Conservation (phyloP, 352 stramenopile species). For the Phytophthora boehmeriae region DNA sequence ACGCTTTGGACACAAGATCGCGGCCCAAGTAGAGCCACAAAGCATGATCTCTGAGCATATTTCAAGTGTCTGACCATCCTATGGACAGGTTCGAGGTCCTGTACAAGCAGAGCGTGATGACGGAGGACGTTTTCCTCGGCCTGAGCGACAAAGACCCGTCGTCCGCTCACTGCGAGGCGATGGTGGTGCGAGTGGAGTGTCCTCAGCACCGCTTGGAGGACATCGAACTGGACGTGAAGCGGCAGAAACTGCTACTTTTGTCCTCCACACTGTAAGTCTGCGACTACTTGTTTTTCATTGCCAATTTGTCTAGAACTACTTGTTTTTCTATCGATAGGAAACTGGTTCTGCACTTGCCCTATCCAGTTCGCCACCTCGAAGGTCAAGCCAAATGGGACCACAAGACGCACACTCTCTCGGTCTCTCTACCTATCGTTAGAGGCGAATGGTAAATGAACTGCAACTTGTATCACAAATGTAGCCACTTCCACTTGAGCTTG, state of each 20-base stretch:
- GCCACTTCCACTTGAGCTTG: neutral
- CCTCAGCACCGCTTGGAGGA: slow-evolving; percentile 67
- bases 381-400: slow-evolving; percentile 78
- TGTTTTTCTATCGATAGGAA: slow-evolving; percentile 42
- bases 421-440: slow-evolving; percentile 78
- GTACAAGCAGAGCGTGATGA: slow-evolving; percentile 89
- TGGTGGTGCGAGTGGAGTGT: slow-evolving; percentile 79
- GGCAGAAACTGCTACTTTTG: slow-evolving; percentile 74
- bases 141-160: slow-evolving; percentile 87
- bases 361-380: slow-evolving; percentile 73
- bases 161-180: slow-evolving; percentile 76
- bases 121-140: slow-evolving; percentile 85
- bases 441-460: slow-evolving; percentile 63
- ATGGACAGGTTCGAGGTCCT: slow-evolving; percentile 73
- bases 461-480: slow-evolving; percentile 4
- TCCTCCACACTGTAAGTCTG: slow-evolving; percentile 58
- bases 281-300: neutral
- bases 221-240: slow-evolving; percentile 83
- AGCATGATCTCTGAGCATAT: neutral
- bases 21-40: slow-evolving; percentile 46
- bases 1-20: slow-evolving; percentile 53
- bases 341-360: slow-evolving; percentile 70
- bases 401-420: slow-evolving; percentile 46
- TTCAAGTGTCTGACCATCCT: slow-evolving; percentile 2
- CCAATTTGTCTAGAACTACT: slow-evolving; percentile 1